Evolutionary conservation across 2,329 filamentous ascomycete genomes (phyloP).

Genomic region (Lecanicillium sp.): DNA sequence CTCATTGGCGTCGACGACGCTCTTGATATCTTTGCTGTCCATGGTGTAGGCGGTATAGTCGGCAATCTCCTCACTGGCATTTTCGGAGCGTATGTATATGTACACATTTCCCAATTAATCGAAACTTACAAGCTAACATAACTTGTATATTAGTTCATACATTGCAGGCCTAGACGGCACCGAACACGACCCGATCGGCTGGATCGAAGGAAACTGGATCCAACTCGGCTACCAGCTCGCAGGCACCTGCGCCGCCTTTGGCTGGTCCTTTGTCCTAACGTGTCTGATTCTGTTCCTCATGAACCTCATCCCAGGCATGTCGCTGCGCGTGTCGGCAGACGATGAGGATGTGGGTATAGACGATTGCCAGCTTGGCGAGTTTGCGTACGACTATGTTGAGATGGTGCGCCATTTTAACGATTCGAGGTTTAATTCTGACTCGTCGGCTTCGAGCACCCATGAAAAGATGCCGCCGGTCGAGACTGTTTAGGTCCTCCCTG

Average conservation of each 20-base stretch:
- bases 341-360: slow-evolving; percentile 64
- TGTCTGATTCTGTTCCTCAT: slow-evolving; percentile 62
- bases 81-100: slow-evolving; percentile 54
- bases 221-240: slow-evolving; percentile 66
- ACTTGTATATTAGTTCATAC: slow-evolving; percentile 41
- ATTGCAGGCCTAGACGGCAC: slow-evolving; percentile 67
- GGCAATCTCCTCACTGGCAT: slow-evolving; percentile 73
- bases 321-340: slow-evolving; percentile 57
- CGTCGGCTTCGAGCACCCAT: slow-evolving; percentile 15
- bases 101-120: too few relatives aligned
- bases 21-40: slow-evolving; percentile 86
- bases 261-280: slow-evolving; percentile 59
- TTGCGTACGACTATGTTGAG: slow-evolving; percentile 79
- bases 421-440: slow-evolving; percentile 9
- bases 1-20: slow-evolving; percentile 72
- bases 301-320: slow-evolving; percentile 63
- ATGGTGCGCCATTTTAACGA: slow-evolving; percentile 52
- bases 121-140: slow-evolving; percentile 10
- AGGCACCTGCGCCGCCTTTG: slow-evolving; percentile 55
- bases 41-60: slow-evolving; percentile 74
- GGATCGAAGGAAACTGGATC: slow-evolving; percentile 62
- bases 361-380: slow-evolving; percentile 72
- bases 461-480: slow-evolving; percentile 19
- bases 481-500: not conserved
- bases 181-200: slow-evolving; percentile 50